phyloP scores from a whole-genome alignment of 768 basidiomycete species.

The Psilocybe sp. region DNA sequence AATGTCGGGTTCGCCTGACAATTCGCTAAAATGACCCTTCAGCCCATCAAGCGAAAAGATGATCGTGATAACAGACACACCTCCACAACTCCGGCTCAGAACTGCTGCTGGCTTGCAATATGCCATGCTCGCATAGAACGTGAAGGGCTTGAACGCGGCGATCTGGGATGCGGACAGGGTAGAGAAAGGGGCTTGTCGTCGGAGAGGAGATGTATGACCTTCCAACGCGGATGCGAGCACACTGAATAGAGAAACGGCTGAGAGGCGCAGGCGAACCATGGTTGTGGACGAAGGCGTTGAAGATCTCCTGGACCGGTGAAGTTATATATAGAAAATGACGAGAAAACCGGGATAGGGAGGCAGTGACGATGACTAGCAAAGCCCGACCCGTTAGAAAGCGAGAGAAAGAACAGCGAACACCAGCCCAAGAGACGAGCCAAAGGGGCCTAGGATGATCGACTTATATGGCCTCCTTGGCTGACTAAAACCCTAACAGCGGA shows the following conservation, averaged over 20 bases:
- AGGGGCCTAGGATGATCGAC: no score
- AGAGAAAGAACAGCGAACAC: no score
- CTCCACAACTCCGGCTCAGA: conserved; percentile 47
- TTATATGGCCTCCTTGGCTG: no score
- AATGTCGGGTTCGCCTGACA: conserved; percentile 42
- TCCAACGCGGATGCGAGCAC: conserved; percentile 1
- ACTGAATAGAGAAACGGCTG: conserved; percentile 1
- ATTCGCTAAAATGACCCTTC: conserved; percentile 22
- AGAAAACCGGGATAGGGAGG: no score
- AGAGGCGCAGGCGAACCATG: conserved; percentile 1
- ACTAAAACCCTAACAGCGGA: no score
- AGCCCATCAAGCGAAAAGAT: background rate
- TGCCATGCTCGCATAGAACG: conserved; percentile 46
- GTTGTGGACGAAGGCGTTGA: background rate
- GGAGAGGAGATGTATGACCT: conserved; percentile 1
- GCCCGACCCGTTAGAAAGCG: no score
- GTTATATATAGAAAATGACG: no score
- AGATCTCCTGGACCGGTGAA: no score
- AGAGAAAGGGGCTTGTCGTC: conserved; percentile 10
- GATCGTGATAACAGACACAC: conserved; percentile 22
- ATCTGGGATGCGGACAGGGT: conserved; percentile 39
- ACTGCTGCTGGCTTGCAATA: conserved; percentile 45
- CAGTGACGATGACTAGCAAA: no score
- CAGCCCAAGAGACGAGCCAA: no score
- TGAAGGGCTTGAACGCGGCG: conserved; percentile 41